Evolutionary conservation across 495 filamentous ascomycete species (phyloP), one percentile per base, ranked within the genome.

Genomic region (Hypoxylon fragiforme): DNA sequence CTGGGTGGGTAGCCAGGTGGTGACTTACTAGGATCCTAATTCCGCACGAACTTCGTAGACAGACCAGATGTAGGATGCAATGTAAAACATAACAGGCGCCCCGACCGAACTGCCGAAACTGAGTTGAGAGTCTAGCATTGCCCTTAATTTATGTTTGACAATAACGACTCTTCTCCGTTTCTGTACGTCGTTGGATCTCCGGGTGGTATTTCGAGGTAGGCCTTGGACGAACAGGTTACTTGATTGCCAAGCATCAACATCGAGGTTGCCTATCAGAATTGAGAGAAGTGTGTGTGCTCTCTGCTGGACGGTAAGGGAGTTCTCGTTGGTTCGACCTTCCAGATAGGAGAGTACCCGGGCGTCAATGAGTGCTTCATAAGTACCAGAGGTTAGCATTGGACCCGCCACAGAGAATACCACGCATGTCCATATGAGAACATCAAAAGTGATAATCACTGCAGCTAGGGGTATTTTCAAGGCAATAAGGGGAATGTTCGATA

Each of bases 311-410:
- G 55, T 60, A n/a, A 55, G 31, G 6, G 37, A 22, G 18, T 47
- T 35, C 13, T 56, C 30, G 9, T 46, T 20, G 1, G 20, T 38
- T 12, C 39, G 53, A 3, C 26, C 19, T 12, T 44, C 14, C 7
- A 63, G 12, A 39, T 43, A 63, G n/a, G 32, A 7, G 4, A 63
- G 39, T 13, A 67, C 42, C 32, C 54, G 26, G 19, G 54, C 48
- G 38, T 73, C 70, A 3, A 73, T 49, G 16, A 51, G 51, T 3
- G 69, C 69, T 44, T 73, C 67, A 26, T 66, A 69, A 5, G 70
- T 48, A 4, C 69, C 70, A 18, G 62, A 64, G 0, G 68, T 31
- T 6, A 72, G 44, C 61, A 72, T 73, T 0, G 68, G 69, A 9
- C 68, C 56, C 0, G 66, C 53, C 9, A 68, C 49, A 3, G 67